Evolutionary conservation across 768 basidiomycete genomes (phyloP).

Genomic region (Cyclocybe cylindracea): DNA sequence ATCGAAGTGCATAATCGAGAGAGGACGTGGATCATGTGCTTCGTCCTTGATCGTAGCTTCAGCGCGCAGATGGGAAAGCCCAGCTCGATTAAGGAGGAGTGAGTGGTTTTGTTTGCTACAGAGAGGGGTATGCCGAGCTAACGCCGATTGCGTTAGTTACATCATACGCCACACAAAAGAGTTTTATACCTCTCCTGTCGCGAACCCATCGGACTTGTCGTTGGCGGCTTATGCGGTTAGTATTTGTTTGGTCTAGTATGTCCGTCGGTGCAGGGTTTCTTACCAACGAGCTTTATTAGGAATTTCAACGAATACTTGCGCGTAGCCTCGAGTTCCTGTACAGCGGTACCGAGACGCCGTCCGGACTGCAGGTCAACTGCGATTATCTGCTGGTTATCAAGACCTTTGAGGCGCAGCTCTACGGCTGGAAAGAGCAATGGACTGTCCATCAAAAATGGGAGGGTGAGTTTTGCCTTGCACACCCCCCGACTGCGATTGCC

Average conservation of each 20-base stretch:
- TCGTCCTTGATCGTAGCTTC: conserved; percentile 82
- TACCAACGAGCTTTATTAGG: conserved; percentile 40
- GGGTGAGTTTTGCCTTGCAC: conserved; percentile 25
- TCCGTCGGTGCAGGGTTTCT: not conserved
- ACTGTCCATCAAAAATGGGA: conserved; percentile 32
- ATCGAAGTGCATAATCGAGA: conserved; percentile 92
- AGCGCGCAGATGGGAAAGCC: conserved; percentile 98
- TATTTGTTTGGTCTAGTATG: conserved; percentile 13
- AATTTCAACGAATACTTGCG: conserved; percentile 86
- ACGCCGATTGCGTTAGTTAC: conserved; percentile 46
- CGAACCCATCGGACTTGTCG: conserved; percentile 63
- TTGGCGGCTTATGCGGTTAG: conserved; percentile 79
- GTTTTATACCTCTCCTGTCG: conserved; percentile 74
- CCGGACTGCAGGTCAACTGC: conserved; percentile 80
- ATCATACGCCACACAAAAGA: conserved; percentile 81
- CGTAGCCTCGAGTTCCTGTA: conserved; percentile 90
- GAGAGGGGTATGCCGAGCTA: conserved; percentile 6
- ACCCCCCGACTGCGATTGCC: not conserved
- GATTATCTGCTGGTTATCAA: conserved; percentile 87
- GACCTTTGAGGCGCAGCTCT: conserved; percentile 79
- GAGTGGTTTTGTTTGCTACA: conserved; percentile 29
- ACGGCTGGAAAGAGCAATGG: conserved; percentile 61
- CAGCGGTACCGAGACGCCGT: conserved; percentile 74
- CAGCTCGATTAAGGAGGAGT: conserved; percentile 92
- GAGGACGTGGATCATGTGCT: conserved; percentile 91